These are phyloP conservation scores for Aspergillus flavus DNA, from an alignment of 2,329 filamentous ascomycete genomes.

Conservation along the genomic window DNA sequence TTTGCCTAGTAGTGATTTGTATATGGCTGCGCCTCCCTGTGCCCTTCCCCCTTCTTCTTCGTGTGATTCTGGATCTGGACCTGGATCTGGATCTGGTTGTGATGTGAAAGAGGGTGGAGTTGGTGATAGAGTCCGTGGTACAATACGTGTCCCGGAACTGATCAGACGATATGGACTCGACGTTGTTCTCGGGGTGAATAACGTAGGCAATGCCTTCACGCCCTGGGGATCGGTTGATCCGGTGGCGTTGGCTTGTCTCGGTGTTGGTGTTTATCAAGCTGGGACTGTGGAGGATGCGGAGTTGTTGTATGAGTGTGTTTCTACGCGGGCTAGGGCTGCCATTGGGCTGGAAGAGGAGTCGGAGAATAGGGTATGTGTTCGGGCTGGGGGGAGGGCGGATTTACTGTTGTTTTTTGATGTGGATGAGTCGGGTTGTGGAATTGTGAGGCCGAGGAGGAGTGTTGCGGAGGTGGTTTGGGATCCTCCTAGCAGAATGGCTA, in stretches of 20 bases:
- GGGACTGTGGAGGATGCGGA: conserved; percentile 63
- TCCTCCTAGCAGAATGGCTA: conserved; percentile 31
- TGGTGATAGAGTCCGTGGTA: conserved; percentile 55
- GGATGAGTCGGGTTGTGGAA: conserved; percentile 35
- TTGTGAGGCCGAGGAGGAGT: conserved; percentile 29
- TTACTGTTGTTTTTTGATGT: conserved; percentile 29
- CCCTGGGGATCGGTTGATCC: conserved; percentile 70
- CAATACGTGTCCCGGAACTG: conserved; percentile 62
- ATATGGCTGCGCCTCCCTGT: conserved; percentile 64
- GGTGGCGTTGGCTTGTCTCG: conserved; percentile 62
- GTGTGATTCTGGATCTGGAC: background rate
- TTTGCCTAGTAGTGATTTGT: conserved; percentile 70
- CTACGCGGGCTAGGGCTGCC: conserved; percentile 43
- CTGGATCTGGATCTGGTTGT: background rate
- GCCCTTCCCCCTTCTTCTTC: background rate
- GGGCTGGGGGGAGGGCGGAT: conserved; percentile 19
- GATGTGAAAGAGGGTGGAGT: background rate
- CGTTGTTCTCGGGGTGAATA: conserved; percentile 68
- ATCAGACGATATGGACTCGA: conserved; percentile 61
- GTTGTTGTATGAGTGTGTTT: conserved; percentile 59
- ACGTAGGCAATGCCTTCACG: conserved; percentile 75
- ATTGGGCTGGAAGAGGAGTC: conserved; percentile 31
- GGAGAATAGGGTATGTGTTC: conserved; percentile 11
- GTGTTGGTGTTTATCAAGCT: conserved; percentile 68
- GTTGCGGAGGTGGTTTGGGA: conserved; percentile 44